Evolutionary conservation across 1,139 yeast genomes (phyloP), one percentile per base, ranked within the genome.

Genomic region (Suhomyces maxii): DNA sequence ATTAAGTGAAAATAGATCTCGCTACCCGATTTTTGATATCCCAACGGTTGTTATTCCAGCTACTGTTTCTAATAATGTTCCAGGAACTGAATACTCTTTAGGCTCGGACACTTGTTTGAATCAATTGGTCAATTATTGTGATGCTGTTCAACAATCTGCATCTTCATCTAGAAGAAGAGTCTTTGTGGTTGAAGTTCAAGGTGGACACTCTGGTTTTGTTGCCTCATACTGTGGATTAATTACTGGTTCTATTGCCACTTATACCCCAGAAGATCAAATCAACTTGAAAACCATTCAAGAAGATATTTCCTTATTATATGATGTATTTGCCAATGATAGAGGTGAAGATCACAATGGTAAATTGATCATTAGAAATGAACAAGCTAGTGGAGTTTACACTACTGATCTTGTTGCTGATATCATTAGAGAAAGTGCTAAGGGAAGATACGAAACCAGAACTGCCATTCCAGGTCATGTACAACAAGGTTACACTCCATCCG

Each of bases 401-500:
- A 89, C 98, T 7, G 83, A 87, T 51, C 77, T 87, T 51, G 77
- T 93, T 58, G 90, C 96, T 30, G 84, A 88, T 49, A 89, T 93
- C 53, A 83, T 91, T 58, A 82, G 83, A 54, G 86, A 86, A 53
- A 93, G 89, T 58, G 82, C 90, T 37, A 73, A 79, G 42, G 86
- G 87, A 42, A 76, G 79, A 52, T 93, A 90, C 62, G 97, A 91
- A 60, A 88, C 95, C 14, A 86, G 96, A 67, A 90, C 96, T 5
- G 99, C 99, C 12, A 84, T 91, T 46, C 99, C 99, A 10, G 99
- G 99, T 28, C 99, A 93, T 63, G 95, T 90, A 44, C 99, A 93
- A 75, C 99, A 93, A 69, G 99, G 99, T 67, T 96, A 95, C 49
- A 81, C 84, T 45, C 99, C 99, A 36, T 87, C 97, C 3, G 89